Conservation (phyloP, 345 rosid genomes). For the Gossypium rotundifolium region DNA sequence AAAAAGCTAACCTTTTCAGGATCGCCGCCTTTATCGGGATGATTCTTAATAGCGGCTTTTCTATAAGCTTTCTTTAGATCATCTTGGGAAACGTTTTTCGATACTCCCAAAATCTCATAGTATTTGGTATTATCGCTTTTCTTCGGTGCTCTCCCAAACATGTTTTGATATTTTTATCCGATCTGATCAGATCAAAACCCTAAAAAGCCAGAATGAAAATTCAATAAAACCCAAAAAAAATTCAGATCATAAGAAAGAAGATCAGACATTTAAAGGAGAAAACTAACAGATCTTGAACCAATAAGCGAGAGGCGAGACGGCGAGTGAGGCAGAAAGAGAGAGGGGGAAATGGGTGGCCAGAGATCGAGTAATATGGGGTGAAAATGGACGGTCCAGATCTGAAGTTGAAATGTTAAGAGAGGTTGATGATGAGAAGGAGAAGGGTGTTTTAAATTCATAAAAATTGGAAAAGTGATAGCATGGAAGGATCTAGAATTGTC, state of each 20-base stretch:
- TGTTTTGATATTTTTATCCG: conserved; percentile 8
- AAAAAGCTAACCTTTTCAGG: conserved; percentile 46
- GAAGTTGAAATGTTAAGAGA: not conserved
- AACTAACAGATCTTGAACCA: not conserved
- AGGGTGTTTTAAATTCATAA: not conserved
- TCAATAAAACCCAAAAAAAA: not conserved
- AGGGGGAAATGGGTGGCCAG: not conserved
- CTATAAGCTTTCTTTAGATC: conserved; percentile 65
- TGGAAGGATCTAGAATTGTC: conserved; percentile 38
- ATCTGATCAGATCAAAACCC: conserved; percentile 6
- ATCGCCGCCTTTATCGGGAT: conserved; percentile 71
- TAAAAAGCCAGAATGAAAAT: not conserved
- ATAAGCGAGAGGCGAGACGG: conserved; percentile 9
- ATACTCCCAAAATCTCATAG: conserved; percentile 61
- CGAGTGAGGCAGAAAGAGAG: conserved; percentile 9
- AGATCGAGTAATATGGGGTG: not conserved
- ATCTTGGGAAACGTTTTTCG: conserved; percentile 44
- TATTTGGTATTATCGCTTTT: conserved; percentile 63
- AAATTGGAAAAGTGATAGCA: not conserved
- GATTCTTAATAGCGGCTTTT: conserved; percentile 66
- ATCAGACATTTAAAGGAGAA: not conserved
- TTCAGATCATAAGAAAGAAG: not conserved
- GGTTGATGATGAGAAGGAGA: not conserved
- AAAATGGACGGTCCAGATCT: conserved; percentile 32
- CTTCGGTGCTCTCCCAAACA: conserved; percentile 66